Percentiles rank a stretch among this genome's conserved stretches.
Evolutionary conservation across 2,329 filamentous ascomycete genomes (phyloP).

Genomic region (Scytalidium lignicola): DNA sequence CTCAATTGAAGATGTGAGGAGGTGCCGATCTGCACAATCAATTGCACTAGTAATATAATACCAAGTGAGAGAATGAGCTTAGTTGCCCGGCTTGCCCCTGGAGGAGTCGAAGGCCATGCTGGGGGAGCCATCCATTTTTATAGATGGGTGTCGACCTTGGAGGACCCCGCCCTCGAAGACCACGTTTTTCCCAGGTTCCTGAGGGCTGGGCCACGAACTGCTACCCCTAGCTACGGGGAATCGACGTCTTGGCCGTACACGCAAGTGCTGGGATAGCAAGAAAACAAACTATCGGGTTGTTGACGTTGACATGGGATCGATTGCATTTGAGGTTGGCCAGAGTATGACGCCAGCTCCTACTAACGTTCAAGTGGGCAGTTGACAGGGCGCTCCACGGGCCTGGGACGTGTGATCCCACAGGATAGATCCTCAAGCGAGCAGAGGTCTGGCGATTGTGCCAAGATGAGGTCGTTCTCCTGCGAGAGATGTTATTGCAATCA

Average conservation of each 20-base stretch:
- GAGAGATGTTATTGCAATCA: neutral
- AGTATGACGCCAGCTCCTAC: constrained; percentile 36
- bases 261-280: neutral
- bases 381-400: constrained; percentile 51
- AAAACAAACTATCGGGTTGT: neutral
- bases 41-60: constrained; percentile 9
- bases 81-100: constrained; percentile 9
- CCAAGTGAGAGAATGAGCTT: constrained; percentile 12
- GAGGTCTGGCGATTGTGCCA: neutral
- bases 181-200: neutral
- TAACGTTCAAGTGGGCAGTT: constrained; percentile 60
- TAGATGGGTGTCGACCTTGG: neutral
- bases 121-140: neutral
- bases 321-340: neutral
- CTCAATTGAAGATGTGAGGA: neutral
- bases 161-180: neutral
- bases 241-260: neutral
- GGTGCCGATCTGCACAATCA: neutral
- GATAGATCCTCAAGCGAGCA: neutral
- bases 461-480: neutral
- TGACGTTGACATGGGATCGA: neutral
- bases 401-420: neutral
- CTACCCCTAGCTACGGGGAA: neutral
- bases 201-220: neutral
- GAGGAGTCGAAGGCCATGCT: neutral